Percentiles rank a stretch among this genome's conserved stretches.
Evolutionary conservation across 2,329 filamentous ascomycete genomes (phyloP).

Genomic region (Penicillium sp.): DNA sequence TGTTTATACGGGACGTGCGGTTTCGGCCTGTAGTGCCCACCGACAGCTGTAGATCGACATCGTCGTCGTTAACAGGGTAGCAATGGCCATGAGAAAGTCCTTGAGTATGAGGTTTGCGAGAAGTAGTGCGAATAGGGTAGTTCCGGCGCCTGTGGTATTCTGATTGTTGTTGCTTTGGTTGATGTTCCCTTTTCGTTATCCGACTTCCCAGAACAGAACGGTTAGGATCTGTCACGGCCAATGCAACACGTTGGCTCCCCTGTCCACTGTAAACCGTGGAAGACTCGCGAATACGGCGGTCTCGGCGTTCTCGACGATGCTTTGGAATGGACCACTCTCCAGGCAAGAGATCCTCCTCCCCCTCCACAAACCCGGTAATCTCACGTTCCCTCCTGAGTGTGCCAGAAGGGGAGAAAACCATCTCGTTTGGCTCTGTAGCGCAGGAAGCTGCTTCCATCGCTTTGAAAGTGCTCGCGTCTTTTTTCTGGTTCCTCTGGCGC

Average conservation of each 20-base stretch:
- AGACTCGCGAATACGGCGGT: not conserved
- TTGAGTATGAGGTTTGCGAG: not conserved
- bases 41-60: slow-evolving; percentile 28
- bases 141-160: not conserved
- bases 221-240: slow-evolving; percentile 10
- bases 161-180: not conserved
- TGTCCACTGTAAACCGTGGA: not conserved
- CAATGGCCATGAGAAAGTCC: slow-evolving; percentile 16
- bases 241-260: slow-evolving; percentile 3
- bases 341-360: slow-evolving; percentile 42
- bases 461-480: slow-evolving; percentile 43
- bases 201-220: slow-evolving; percentile 8
- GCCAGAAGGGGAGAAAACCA: slow-evolving; percentile 45
- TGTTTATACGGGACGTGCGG: slow-evolving; percentile 26
- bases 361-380: slow-evolving; percentile 47
- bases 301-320: slow-evolving; percentile 19
- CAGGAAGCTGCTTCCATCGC: slow-evolving; percentile 45
- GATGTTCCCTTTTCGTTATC: slow-evolving; percentile 7
- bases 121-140: not conserved
- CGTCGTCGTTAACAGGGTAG: slow-evolving; percentile 26
- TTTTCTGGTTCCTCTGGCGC: slow-evolving; percentile 50
- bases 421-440: slow-evolving; percentile 44
- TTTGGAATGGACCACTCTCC: slow-evolving; percentile 43
- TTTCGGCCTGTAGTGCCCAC: slow-evolving; percentile 27
- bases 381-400: slow-evolving; percentile 40